A percentile compares a stretch with the other conserved stretches of the same genome.
Evolutionary conservation across 108 stramenopile genomes (phyloP).

Genomic region (Aureococcus anophagefferens): DNA sequence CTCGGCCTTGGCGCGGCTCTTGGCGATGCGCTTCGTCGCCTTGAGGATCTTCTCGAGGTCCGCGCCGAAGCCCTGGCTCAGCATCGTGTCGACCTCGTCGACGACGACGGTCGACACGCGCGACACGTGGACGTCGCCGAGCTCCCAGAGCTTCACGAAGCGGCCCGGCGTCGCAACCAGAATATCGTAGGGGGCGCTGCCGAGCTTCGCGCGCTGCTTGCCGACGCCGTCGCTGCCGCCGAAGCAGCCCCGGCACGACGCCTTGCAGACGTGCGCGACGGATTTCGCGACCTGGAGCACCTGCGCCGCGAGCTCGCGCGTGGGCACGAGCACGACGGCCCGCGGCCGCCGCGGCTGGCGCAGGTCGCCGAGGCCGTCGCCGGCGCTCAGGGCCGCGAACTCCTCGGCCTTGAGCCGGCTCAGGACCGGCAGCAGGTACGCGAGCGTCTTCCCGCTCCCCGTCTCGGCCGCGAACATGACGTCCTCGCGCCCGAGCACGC

Average conservation of each 20-base stretch:
- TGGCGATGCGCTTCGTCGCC: too few species aligned
- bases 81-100: constrained; percentile 98
- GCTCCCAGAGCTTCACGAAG: constrained; percentile 79
- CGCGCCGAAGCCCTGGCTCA: constrained; percentile 85
- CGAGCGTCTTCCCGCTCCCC: constrained; percentile 72
- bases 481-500: constrained; percentile 20
- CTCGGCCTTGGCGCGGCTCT: not conserved
- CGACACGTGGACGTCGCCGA: constrained; percentile 64
- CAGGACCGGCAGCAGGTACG: constrained; percentile 72
- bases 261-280: constrained; percentile 64
- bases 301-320: constrained; percentile 33
- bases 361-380: not conserved
- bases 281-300: constrained; percentile 76
- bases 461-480: constrained; percentile 72
- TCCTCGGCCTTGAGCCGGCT: constrained; percentile 68
- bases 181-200: constrained; percentile 66
- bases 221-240: constrained; percentile 66
- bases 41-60: constrained; percentile 66
- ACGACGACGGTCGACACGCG: constrained; percentile 59
- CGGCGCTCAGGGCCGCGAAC: constrained; percentile 10
- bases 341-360: constrained; percentile 18
- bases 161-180: constrained; percentile 86
- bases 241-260: constrained; percentile 70
- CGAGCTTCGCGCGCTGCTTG: constrained; percentile 56
- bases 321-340: constrained; percentile 39